These are phyloP conservation scores for Pezicula neosporulosa DNA, from an alignment of 2,329 filamentous ascomycete genomes.

Conservation along the genomic window DNA sequence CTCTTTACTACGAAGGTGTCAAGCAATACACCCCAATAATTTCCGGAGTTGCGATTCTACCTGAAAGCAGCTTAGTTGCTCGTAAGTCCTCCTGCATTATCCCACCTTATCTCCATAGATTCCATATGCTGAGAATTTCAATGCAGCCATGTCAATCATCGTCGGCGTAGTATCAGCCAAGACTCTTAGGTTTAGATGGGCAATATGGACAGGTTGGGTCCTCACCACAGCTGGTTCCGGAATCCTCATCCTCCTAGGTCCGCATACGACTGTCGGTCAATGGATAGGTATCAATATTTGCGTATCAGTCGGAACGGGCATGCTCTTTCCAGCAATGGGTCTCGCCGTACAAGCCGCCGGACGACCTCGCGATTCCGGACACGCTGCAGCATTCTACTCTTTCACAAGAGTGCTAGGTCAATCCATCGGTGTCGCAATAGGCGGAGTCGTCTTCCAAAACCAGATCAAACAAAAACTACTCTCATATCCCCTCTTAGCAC, in stretches of 20 bases:
- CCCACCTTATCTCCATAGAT: conserved; percentile 48
- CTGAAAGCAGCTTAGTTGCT: conserved; percentile 60
- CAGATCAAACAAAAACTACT: conserved; percentile 30
- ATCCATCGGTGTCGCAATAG: conserved; percentile 61
- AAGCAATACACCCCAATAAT: conserved; percentile 50
- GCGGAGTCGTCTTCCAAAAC: conserved; percentile 69
- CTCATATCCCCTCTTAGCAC: conserved; percentile 15
- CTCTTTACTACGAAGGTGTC: conserved; percentile 48
- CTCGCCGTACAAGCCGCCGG: conserved; percentile 62
- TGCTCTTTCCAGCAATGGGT: conserved; percentile 61
- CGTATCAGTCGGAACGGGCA: conserved; percentile 57
- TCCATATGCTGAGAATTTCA: conserved; percentile 50
- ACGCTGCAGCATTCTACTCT: conserved; percentile 61
- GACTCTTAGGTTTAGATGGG: conserved; percentile 55
- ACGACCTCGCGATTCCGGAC: conserved; percentile 52
- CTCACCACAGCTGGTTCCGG: conserved; percentile 57
- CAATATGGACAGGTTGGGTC: conserved; percentile 54
- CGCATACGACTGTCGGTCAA: conserved; percentile 43
- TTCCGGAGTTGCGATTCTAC: conserved; percentile 53
- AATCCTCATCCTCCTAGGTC: conserved; percentile 45
- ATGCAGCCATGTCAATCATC: conserved; percentile 54
- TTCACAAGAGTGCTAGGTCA: conserved; percentile 66
- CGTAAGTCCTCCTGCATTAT: conserved; percentile 41
- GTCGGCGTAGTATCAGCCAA: conserved; percentile 51
- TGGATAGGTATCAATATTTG: conserved; percentile 62